These are phyloP conservation scores for Cetradonia linearis DNA, from an alignment of 495 filamentous ascomycete genomes.

Conservation along the genomic window DNA sequence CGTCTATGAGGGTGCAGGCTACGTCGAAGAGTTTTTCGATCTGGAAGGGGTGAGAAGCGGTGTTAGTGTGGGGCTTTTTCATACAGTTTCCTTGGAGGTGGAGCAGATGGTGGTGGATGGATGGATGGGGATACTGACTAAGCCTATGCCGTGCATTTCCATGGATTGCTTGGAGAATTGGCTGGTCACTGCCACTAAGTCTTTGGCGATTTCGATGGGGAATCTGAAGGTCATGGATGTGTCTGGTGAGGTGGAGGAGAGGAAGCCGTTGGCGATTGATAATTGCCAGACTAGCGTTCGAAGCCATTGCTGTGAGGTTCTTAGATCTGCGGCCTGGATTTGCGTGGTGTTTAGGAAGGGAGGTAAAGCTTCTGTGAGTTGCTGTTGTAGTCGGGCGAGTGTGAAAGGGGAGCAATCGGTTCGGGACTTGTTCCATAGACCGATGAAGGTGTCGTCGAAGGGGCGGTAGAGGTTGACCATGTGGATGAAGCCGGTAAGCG, in stretches of 20 bases:
- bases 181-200: constrained; percentile 54
- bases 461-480: constrained; percentile 58
- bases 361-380: constrained; percentile 55
- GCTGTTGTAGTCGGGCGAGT: constrained; percentile 52
- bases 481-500: constrained; percentile 50
- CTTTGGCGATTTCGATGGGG: constrained; percentile 59
- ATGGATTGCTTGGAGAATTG: constrained; percentile 55
- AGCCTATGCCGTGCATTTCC: constrained; percentile 61
- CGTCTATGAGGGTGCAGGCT: constrained; percentile 61
- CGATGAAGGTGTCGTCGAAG: constrained; percentile 60
- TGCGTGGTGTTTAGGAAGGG: constrained; percentile 53
- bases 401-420: constrained; percentile 47
- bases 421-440: constrained; percentile 62
- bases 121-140: constrained; percentile 40
- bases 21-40: constrained; percentile 72
- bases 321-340: constrained; percentile 57
- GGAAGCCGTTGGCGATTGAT: constrained; percentile 42
- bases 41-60: constrained; percentile 28
- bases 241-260: constrained; percentile 42
- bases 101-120: background rate
- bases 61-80: too few relatives aligned
- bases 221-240: constrained; percentile 56
- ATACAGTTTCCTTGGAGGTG: too few relatives aligned
- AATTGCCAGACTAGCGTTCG: constrained; percentile 73
- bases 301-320: constrained; percentile 73